These are phyloP conservation scores for Plectranthus barbatus DNA, from an alignment of 257 asterid genomes.

Conservation along the genomic window DNA sequence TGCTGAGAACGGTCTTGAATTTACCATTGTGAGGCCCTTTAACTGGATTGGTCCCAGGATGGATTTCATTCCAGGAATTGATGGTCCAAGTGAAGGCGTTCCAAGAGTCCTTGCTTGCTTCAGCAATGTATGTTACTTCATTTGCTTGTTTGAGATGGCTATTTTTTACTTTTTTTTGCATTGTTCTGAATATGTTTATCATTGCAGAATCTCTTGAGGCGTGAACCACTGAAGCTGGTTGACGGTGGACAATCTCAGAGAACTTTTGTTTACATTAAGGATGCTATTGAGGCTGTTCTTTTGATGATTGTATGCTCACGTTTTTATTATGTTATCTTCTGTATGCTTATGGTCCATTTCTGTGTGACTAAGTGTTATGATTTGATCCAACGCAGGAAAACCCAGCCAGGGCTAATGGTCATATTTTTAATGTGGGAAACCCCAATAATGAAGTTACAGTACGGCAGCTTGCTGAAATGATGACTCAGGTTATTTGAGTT, in stretches of 20 bases:
- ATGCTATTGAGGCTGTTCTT: slow-evolving; percentile 90
- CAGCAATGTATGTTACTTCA: slow-evolving; percentile 57
- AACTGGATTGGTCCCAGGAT: slow-evolving; percentile 99
- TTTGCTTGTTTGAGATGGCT: neutral
- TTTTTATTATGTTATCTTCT: neutral
- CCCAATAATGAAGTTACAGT: slow-evolving; percentile 95
- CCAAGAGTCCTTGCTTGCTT: slow-evolving; percentile 96
- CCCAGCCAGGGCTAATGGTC: slow-evolving; percentile 90
- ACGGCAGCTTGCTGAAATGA: slow-evolving; percentile 96
- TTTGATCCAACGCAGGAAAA: slow-evolving; percentile 50
- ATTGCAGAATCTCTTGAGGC: slow-evolving; percentile 69
- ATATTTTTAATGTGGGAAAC: slow-evolving; percentile 86
- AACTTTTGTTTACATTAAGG: slow-evolving; percentile 84
- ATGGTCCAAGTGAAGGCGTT: slow-evolving; percentile 97
- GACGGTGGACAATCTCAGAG: slow-evolving; percentile 96
- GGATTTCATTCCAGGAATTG: slow-evolving; percentile 97
- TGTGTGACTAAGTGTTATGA: slow-evolving; percentile 10
- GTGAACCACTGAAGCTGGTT: slow-evolving; percentile 86
- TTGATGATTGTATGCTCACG: slow-evolving; percentile 70
- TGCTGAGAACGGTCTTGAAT: slow-evolving; percentile 94
- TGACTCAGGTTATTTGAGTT: slow-evolving; percentile 60
- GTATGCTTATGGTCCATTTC: neutral
- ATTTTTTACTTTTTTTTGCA: neutral
- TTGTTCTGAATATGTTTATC: slow-evolving; percentile 2
- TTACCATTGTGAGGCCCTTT: slow-evolving; percentile 92